phyloP scores from a whole-genome alignment of 148 eudicot genomes.

The Vaccinium myrtillus region DNA sequence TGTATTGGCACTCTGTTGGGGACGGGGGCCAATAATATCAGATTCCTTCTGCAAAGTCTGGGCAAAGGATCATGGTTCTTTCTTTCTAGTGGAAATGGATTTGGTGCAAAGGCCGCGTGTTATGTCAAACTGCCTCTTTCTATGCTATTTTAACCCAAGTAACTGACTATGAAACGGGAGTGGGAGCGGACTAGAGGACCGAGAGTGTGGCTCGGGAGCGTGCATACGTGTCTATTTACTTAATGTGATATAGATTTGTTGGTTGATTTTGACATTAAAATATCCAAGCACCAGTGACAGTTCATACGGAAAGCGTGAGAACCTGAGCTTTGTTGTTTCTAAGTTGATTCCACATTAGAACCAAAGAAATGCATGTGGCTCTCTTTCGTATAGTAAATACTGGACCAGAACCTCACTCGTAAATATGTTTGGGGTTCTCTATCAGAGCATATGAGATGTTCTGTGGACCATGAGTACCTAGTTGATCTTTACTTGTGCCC shows the following conservation, averaged over 20 bases:
- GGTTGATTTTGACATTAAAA: neutral
- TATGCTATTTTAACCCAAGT: neutral
- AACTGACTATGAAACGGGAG: neutral
- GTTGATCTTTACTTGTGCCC: neutral
- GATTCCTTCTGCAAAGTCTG: neutral
- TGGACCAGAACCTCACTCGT: neutral
- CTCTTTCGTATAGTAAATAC: neutral
- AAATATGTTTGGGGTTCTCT: neutral
- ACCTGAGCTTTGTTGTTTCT: neutral
- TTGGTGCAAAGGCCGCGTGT: neutral
- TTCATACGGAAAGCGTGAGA: neutral
- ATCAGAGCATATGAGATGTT: neutral
- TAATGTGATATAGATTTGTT: neutral
- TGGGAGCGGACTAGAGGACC: neutral
- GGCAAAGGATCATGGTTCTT: neutral
- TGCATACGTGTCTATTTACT: neutral
- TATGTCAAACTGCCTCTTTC: neutral
- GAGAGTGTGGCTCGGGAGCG: neutral
- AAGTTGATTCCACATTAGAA: neutral
- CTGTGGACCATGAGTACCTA: neutral
- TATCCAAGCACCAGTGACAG: neutral
- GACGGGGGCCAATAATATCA: neutral
- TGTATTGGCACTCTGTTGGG: neutral
- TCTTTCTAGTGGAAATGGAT: neutral
- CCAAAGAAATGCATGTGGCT: neutral